phyloP scores from a whole-genome alignment of 352 stramenopile species.

The Globisporangium lucens region DNA sequence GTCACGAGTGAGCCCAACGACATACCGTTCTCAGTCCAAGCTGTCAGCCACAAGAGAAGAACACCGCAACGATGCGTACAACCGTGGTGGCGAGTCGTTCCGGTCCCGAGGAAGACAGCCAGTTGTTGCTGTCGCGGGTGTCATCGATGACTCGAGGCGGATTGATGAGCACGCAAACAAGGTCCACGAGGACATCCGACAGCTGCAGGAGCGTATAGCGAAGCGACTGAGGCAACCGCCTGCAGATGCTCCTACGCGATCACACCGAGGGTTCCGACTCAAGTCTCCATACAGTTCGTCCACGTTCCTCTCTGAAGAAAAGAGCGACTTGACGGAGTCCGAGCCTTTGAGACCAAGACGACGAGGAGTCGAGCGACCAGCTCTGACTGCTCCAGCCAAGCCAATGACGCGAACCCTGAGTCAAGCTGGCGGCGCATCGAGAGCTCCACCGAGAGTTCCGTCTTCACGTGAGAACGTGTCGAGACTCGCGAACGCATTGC shows the following conservation, averaged over 20 bases:
- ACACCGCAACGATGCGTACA: too few relatives aligned
- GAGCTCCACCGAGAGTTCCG: background rate
- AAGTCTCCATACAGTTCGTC: constrained; percentile 27
- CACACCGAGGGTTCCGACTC: background rate
- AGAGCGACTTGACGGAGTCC: constrained; percentile 13
- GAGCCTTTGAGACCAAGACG: background rate
- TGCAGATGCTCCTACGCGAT: background rate
- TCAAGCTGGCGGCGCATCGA: background rate
- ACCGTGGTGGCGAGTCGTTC: too few relatives aligned
- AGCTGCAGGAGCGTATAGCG: constrained; percentile 63
- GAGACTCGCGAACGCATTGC: constrained; percentile 1
- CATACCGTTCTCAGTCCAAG: too few relatives aligned
- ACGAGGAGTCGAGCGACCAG: background rate
- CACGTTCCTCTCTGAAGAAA: constrained; percentile 31
- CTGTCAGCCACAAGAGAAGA: too few relatives aligned
- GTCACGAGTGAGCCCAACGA: background rate
- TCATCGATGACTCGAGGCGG: constrained; percentile 22
- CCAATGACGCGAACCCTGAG: background rate
- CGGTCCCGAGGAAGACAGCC: too few relatives aligned
- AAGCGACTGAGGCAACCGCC: constrained; percentile 51
- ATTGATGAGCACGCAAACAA: constrained; percentile 63
- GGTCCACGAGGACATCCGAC: constrained; percentile 69
- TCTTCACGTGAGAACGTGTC: constrained; percentile 11
- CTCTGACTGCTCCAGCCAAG: background rate
- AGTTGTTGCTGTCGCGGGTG: too few relatives aligned